phyloP scores from a whole-genome alignment of 2,329 filamentous ascomycete genomes.

The Beauveria caledonica region DNA sequence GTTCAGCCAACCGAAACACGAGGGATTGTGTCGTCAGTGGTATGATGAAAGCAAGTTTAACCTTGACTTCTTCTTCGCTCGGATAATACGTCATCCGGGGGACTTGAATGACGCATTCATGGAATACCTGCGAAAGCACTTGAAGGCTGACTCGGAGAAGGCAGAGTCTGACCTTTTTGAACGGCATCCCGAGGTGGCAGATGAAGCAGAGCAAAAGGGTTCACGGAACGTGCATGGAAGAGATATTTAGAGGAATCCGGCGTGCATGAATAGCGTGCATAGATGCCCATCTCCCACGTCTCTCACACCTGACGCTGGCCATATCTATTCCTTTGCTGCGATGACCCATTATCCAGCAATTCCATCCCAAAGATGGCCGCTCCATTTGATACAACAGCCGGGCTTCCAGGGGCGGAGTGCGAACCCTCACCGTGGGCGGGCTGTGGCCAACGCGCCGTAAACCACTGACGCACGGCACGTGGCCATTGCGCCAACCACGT shows the following conservation, averaged over 20 bases:
- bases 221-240: background rate
- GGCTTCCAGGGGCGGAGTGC: too few relatives aligned
- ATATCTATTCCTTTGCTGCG: too few relatives aligned
- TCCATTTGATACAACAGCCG: too few relatives aligned
- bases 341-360: too few relatives aligned
- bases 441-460: background rate
- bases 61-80: background rate
- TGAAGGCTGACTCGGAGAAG: background rate
- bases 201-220: background rate
- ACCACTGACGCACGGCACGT: background rate
- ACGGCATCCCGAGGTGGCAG: background rate
- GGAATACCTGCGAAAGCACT: background rate
- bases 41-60: background rate
- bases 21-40: background rate
- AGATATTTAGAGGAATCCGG: background rate
- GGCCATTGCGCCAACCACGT: background rate
- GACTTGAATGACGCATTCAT: background rate
- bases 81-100: background rate
- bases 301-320: too few relatives aligned
- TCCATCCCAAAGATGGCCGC: too few relatives aligned
- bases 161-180: background rate
- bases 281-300: background rate
- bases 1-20: background rate
- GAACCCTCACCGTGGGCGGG: too few relatives aligned
- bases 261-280: background rate